phyloP scores from a whole-genome alignment of 164 flowering plant species.

The Malania oleifera region DNA sequence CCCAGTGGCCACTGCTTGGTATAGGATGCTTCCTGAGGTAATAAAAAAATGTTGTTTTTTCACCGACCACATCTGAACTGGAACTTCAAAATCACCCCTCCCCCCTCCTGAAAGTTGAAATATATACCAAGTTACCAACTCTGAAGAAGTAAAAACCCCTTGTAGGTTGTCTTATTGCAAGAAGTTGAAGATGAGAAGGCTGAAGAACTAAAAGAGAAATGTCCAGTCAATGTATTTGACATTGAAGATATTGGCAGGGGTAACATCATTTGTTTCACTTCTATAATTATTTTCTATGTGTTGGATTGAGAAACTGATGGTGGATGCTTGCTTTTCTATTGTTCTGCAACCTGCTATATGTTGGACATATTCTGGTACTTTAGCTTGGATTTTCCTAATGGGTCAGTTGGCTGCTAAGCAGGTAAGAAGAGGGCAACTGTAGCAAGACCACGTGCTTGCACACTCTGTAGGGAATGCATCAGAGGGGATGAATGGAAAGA shows the following conservation, averaged over 20 bases:
- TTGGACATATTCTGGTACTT: background rate
- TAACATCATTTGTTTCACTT: conserved; percentile 20
- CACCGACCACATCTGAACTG: too few relatives aligned
- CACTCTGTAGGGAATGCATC: conserved; percentile 88
- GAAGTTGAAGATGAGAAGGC: conserved; percentile 64
- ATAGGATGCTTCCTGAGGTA: conserved; percentile 98
- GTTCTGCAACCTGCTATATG: background rate
- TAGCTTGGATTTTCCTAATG: background rate
- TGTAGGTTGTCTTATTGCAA: conserved; percentile 66
- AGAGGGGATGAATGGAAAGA: conserved; percentile 61
- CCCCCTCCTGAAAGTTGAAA: too few relatives aligned
- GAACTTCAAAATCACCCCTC: too few relatives aligned
- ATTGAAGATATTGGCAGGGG: conserved; percentile 79
- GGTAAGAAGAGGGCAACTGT: conserved; percentile 74
- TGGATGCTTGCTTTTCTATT: background rate
- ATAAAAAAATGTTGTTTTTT: conserved; percentile 10
- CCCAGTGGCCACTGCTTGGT: conserved; percentile 97
- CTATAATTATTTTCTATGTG: background rate
- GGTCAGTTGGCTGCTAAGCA: conserved; percentile 21
- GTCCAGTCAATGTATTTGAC: conserved; percentile 85
- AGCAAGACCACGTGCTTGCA: conserved; percentile 73
- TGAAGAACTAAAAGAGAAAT: conserved; percentile 56
- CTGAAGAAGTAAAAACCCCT: too few relatives aligned
- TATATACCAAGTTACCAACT: too few relatives aligned
- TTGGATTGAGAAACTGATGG: background rate